A percentile compares a stretch with the other conserved stretches of the same genome.
Conservation (phyloP, 148 eudicot genomes). For the Silene uniflora region DNA sequence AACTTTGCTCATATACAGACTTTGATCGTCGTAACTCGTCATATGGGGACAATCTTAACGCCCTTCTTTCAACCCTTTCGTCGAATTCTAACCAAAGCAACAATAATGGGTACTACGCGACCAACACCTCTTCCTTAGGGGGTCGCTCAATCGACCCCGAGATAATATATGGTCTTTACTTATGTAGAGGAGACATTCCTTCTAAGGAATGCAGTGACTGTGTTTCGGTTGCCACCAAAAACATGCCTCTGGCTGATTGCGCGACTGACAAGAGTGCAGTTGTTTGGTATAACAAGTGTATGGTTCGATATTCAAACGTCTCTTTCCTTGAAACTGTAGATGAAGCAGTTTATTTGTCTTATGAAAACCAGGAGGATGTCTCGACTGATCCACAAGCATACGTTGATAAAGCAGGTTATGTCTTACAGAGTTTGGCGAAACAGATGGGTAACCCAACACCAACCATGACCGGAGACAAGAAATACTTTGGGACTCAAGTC, state of each 20-base stretch:
- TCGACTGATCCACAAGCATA: neutral
- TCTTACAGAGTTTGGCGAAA: neutral
- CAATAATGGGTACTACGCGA: constrained; percentile 15
- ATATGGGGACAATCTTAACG: too few species aligned
- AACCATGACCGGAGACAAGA: neutral
- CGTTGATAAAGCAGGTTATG: neutral
- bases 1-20: too few species aligned
- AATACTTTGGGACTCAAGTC: constrained; percentile 21
- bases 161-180: constrained; percentile 23
- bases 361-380: neutral
- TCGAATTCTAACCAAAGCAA: neutral
- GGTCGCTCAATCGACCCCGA: neutral
- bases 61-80: neutral
- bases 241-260: constrained; percentile 1
- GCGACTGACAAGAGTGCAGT: neutral
- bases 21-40: too few species aligned
- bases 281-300: constrained; percentile 31
- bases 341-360: fast-evolving
- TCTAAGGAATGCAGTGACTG: constrained; percentile 12
- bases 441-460: neutral
- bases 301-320: neutral
- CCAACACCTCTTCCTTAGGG: neutral
- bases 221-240: constrained; percentile 1
- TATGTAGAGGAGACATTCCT: constrained; percentile 23
- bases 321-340: constrained; percentile 11